Evolutionary conservation across 371 early-diverging fungal genomes (phyloP).

Genomic region (Blakeslea trispora): DNA sequence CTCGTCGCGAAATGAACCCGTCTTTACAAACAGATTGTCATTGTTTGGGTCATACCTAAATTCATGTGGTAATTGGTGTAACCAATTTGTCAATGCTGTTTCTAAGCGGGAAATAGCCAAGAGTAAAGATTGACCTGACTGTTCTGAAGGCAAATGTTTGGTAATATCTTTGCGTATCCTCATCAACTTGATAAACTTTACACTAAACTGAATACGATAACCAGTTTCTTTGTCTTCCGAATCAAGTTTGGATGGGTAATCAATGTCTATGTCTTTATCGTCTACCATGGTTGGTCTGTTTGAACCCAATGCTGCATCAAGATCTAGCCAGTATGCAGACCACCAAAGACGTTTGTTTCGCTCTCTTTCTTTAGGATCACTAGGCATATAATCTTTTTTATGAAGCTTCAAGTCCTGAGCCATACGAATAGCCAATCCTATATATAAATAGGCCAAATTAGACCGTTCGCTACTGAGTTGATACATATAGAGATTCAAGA

Average conservation of each 20-base stretch:
- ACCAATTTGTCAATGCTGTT: slow-evolving; percentile 50
- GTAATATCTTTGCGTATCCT: slow-evolving; percentile 59
- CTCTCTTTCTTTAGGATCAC: slow-evolving; percentile 50
- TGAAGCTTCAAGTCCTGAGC: slow-evolving; percentile 62
- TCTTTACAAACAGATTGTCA: slow-evolving; percentile 11
- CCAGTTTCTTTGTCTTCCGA: slow-evolving; percentile 50
- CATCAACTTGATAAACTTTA: slow-evolving; percentile 53
- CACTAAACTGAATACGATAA: slow-evolving; percentile 47
- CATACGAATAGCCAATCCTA: slow-evolving; percentile 64
- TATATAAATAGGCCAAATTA: slow-evolving; percentile 56
- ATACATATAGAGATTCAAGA: slow-evolving; percentile 63
- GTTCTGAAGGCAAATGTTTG: slow-evolving; percentile 49
- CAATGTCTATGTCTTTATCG: slow-evolving; percentile 61
- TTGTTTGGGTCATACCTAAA: not conserved
- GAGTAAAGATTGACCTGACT: slow-evolving; percentile 41
- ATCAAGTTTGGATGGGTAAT: slow-evolving; percentile 48
- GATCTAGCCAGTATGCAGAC: slow-evolving; percentile 62
- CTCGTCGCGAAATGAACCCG: slow-evolving; percentile 44
- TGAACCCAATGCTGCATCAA: slow-evolving; percentile 48
- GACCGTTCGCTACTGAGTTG: slow-evolving; percentile 59
- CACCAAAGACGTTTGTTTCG: slow-evolving; percentile 63
- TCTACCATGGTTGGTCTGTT: slow-evolving; percentile 58
- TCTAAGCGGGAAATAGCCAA: slow-evolving; percentile 55
- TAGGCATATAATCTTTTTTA: slow-evolving; percentile 46
- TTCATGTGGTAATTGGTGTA: slow-evolving; percentile 43